phyloP scores from a whole-genome alignment of 2,329 filamentous ascomycete species.

The Cordyceps pruinosa region DNA sequence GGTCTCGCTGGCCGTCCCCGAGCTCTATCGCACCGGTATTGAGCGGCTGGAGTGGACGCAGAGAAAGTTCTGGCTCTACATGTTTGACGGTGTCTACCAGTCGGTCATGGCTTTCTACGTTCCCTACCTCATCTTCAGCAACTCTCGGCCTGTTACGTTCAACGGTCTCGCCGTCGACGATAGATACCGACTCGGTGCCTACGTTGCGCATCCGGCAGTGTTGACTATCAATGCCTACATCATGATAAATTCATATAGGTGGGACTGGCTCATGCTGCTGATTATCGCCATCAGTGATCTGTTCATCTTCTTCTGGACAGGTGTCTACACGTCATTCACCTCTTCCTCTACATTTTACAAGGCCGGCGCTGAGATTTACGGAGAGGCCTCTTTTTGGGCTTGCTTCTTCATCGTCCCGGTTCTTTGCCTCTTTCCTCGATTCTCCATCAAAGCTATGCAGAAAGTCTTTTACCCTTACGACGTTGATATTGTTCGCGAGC shows the following conservation, averaged over 20 bases:
- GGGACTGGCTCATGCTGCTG: slow-evolving; percentile 93
- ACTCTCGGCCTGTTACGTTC: slow-evolving; percentile 61
- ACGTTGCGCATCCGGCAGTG: slow-evolving; percentile 77
- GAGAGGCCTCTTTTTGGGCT: slow-evolving; percentile 80
- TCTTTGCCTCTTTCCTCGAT: slow-evolving; percentile 80
- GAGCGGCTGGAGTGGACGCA: slow-evolving; percentile 96
- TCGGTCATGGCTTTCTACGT: slow-evolving; percentile 91
- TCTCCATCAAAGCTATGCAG: slow-evolving; percentile 77
- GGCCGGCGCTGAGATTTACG: slow-evolving; percentile 71
- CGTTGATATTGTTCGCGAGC: slow-evolving; percentile 91
- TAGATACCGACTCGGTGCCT: slow-evolving; percentile 76
- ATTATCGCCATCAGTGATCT: slow-evolving; percentile 77
- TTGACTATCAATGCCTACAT: slow-evolving; percentile 91
- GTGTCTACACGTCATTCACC: slow-evolving; percentile 60
- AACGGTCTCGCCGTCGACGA: slow-evolving; percentile 73
- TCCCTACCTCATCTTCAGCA: slow-evolving; percentile 71
- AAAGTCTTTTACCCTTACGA: slow-evolving; percentile 93
- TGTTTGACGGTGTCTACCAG: slow-evolving; percentile 91
- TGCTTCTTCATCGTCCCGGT: slow-evolving; percentile 70
- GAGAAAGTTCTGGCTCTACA: slow-evolving; percentile 93
- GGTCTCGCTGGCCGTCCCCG: slow-evolving; percentile 87
- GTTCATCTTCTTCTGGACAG: slow-evolving; percentile 93
- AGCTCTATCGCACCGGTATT: slow-evolving; percentile 91
- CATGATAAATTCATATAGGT: slow-evolving; percentile 91
- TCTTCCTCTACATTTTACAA: slow-evolving; percentile 60